A percentile compares a stretch with the other conserved stretches of the same genome.
Conservation (phyloP, 495 filamentous ascomycete genomes). For the Acidomyces sp. region DNA sequence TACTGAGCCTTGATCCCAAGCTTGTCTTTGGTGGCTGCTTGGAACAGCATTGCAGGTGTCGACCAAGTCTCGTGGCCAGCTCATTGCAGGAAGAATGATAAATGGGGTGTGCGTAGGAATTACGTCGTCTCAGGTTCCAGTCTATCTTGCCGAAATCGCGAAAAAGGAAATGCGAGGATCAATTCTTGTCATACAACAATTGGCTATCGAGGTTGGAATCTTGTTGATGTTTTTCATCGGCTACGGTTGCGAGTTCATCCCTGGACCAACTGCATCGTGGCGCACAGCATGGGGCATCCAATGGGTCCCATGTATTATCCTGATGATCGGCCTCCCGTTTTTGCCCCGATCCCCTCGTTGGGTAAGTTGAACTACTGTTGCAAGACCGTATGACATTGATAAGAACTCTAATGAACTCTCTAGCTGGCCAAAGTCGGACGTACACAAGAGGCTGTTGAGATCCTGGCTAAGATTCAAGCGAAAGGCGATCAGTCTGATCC, state of each 20-base stretch:
- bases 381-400: background rate
- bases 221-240: conserved; percentile 49
- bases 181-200: conserved; percentile 62
- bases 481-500: conserved; percentile 51
- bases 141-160: conserved; percentile 70
- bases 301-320: conserved; percentile 50
- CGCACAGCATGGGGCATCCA: conserved; percentile 62
- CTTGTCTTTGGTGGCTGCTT: conserved; percentile 57
- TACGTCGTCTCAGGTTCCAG: conserved; percentile 65
- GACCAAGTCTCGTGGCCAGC: conserved; percentile 44
- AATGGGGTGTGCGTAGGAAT: conserved; percentile 64
- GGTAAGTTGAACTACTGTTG: no score
- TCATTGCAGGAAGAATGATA: conserved; percentile 58
- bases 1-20: no score
- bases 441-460: conserved; percentile 51
- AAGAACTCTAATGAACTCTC: conserved; percentile 26
- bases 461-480: conserved; percentile 57
- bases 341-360: conserved; percentile 54
- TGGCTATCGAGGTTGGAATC: conserved; percentile 58
- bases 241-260: conserved; percentile 49
- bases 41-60: conserved; percentile 56
- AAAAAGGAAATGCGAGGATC: conserved; percentile 53
- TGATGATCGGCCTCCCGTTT: conserved; percentile 54
- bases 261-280: conserved; percentile 47
- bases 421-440: conserved; percentile 54